Percentiles rank a stretch among this genome's conserved stretches.
Conservation (phyloP, 768 basidiomycete species). For the Arthromyces matolae region DNA sequence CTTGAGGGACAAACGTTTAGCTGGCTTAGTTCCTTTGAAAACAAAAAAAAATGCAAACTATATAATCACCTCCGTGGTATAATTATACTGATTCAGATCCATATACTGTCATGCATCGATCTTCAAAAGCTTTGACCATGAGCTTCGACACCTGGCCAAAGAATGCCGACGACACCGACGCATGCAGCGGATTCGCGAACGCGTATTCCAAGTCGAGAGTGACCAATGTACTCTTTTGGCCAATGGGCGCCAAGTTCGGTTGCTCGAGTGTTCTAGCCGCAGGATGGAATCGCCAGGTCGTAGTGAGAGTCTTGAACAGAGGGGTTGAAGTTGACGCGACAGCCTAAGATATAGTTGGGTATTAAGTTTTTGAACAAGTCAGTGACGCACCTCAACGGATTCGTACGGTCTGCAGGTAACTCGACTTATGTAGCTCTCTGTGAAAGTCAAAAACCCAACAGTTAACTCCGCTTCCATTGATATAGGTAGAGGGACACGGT, state of each 20-base stretch:
- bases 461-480: constrained; percentile 81
- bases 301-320: constrained; percentile 68
- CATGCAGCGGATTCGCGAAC: constrained; percentile 85
- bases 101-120: constrained; percentile 73
- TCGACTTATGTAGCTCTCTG: constrained; percentile 82
- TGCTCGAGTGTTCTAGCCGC: constrained; percentile 32
- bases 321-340: constrained; percentile 67
- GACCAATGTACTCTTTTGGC: constrained; percentile 56
- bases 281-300: constrained; percentile 72
- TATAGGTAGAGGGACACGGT: constrained; percentile 26
- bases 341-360: constrained; percentile 43
- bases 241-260: constrained; percentile 10
- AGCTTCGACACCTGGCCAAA: constrained; percentile 82
- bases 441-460: constrained; percentile 83
- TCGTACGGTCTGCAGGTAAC: constrained; percentile 79
- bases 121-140: constrained; percentile 93
- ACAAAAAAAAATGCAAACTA: neutral
- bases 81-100: constrained; percentile 36
- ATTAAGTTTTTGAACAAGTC: neutral
- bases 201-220: constrained; percentile 82
- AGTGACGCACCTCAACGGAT: constrained; percentile 67
- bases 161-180: constrained; percentile 77
- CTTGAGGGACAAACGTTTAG: too few relatives aligned
- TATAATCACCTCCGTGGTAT: too few relatives aligned
- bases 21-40: neutral